These are phyloP conservation scores for Hibiscus trionum DNA, from an alignment of 345 rosid species.

Conservation along the genomic window DNA sequence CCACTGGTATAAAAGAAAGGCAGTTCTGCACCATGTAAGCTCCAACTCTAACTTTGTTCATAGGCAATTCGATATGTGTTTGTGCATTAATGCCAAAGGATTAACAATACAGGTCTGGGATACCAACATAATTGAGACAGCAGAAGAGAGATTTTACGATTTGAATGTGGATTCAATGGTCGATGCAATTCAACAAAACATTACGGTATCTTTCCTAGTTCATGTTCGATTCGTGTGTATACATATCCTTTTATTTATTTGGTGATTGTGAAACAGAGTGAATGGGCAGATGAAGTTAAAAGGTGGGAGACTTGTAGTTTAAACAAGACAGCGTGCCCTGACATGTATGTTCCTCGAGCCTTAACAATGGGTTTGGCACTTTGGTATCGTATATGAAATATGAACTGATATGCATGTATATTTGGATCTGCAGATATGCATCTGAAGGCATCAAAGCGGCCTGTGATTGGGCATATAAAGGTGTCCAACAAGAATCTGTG, in stretches of 20 bases:
- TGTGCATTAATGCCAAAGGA: neutral
- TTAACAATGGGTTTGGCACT: neutral
- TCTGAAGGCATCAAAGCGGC: conserved; percentile 76
- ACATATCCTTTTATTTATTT: neutral
- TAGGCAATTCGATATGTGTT: neutral
- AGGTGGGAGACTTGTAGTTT: conserved; percentile 64
- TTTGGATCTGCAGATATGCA: conserved; percentile 47
- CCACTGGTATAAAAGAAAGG: conserved; percentile 74
- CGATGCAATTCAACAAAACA: conserved; percentile 55
- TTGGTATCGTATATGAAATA: neutral
- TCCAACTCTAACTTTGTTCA: neutral
- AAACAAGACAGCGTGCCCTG: conserved; percentile 55
- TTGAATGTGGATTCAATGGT: conserved; percentile 43
- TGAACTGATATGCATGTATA: neutral
- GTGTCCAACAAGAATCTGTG: conserved; percentile 42
- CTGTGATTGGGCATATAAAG: conserved; percentile 86
- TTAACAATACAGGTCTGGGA: conserved; percentile 67
- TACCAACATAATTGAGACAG: conserved; percentile 56
- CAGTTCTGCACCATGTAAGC: conserved; percentile 78
- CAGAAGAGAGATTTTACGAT: conserved; percentile 44
- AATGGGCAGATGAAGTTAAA: conserved; percentile 53
- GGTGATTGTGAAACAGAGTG: conserved; percentile 32
- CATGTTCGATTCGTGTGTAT: no score
- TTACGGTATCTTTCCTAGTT: conserved; percentile 37
- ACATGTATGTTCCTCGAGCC: conserved; percentile 36